A percentile compares a stretch with the other conserved stretches of the same genome.
Conservation (phyloP, 75 land plant genomes). For the Sequoiadendron giganteum region DNA sequence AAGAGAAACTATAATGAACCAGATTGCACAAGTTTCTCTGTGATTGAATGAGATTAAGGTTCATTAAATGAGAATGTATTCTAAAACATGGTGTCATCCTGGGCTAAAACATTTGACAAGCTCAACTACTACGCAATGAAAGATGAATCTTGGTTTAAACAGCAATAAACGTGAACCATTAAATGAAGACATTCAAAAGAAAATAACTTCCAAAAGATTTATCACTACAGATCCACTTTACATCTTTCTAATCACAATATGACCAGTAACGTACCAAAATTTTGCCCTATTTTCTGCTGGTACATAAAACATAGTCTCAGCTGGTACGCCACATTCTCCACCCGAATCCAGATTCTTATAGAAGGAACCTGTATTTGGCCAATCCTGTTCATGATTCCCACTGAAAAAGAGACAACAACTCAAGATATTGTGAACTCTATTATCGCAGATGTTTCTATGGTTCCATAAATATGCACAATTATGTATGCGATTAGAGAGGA, state of each 20-base stretch:
- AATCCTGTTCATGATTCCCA: slow-evolving; percentile 95
- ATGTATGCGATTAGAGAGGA: not conserved
- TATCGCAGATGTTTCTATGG: not conserved
- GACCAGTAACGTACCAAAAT: slow-evolving; percentile 51
- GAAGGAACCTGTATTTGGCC: slow-evolving; percentile 73
- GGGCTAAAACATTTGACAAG: not conserved
- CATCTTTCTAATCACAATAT: not conserved
- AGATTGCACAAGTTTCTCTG: not conserved
- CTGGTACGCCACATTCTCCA: slow-evolving; percentile 86
- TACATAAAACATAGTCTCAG: slow-evolving; percentile 75
- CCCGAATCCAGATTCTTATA: slow-evolving; percentile 64
- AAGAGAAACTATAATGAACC: not conserved
- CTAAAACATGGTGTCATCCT: not conserved
- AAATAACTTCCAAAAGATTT: not conserved
- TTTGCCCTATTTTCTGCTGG: slow-evolving; percentile 84
- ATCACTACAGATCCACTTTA: not conserved
- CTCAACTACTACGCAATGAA: not conserved
- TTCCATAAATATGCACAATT: not conserved
- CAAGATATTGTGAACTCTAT: not conserved
- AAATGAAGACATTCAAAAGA: not conserved
- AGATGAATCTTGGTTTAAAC: not conserved
- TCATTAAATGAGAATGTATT: not conserved
- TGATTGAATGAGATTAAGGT: not conserved
- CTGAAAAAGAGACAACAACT: slow-evolving; percentile 32
- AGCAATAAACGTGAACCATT: not conserved